Conservation (phyloP, 768 basidiomycete genomes). For the Sarcodon aspratus region DNA sequence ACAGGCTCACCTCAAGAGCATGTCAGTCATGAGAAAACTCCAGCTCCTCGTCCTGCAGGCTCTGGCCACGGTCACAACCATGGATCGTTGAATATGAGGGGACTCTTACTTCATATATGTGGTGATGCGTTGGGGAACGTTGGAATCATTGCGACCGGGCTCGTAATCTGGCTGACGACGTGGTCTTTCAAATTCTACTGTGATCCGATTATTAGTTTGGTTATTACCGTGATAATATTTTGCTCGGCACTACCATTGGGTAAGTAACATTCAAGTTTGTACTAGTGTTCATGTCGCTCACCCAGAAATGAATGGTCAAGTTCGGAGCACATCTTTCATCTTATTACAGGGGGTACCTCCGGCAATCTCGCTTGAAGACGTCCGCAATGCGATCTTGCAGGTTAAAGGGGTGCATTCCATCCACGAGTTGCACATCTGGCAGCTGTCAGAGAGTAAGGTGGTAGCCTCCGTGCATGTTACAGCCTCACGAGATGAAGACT, state of each 20-base stretch:
- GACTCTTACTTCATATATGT: conserved; percentile 85
- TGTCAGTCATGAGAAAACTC: too few relatives aligned
- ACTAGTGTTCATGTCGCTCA: neutral
- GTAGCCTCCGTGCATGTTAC: conserved; percentile 95
- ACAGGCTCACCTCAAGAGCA: too few relatives aligned
- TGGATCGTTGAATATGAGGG: conserved; percentile 96
- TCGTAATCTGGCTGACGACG: conserved; percentile 84
- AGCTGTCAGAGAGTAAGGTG: conserved; percentile 88
- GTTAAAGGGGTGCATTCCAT: conserved; percentile 82
- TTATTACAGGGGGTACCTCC: conserved; percentile 89
- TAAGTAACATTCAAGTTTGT: conserved; percentile 20
- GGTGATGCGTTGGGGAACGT: conserved; percentile 98
- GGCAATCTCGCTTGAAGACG: conserved; percentile 78
- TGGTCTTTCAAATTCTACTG: conserved; percentile 86
- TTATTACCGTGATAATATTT: conserved; percentile 96
- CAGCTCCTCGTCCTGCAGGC: too few relatives aligned
- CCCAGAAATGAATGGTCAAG: conserved; percentile 24
- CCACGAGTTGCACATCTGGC: conserved; percentile 97
- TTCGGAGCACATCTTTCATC: conserved; percentile 88
- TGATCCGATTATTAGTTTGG: conserved; percentile 85
- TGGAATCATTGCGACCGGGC: conserved; percentile 91
- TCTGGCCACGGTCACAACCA: conserved; percentile 28
- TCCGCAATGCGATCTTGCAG: conserved; percentile 66
- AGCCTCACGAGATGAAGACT: conserved; percentile 70
- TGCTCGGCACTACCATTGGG: conserved; percentile 88